Percentiles rank a stretch among this genome's conserved stretches.
Conservation (phyloP, 352 stramenopile genomes). For the Phytophthora macrochlamydospora region DNA sequence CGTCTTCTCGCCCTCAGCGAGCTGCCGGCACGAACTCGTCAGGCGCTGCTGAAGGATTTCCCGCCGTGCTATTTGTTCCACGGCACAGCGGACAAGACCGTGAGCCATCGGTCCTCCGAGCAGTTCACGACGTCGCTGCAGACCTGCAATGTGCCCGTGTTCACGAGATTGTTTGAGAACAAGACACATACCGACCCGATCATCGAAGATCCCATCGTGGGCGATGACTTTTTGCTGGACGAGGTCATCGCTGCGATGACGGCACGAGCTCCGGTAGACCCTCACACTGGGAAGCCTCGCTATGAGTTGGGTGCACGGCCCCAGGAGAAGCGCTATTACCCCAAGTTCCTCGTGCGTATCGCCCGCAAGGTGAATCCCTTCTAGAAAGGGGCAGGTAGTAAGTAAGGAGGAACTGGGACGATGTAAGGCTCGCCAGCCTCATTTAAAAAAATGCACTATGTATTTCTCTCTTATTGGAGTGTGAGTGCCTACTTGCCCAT, state of each 20-base stretch:
- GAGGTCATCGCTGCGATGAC: constrained; percentile 60
- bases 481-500: constrained; percentile 20
- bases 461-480: constrained; percentile 31
- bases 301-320: constrained; percentile 40
- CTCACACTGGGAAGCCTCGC: constrained; percentile 29
- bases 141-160: constrained; percentile 48
- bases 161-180: constrained; percentile 70
- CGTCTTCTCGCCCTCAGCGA: constrained; percentile 49
- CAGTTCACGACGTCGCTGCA: constrained; percentile 57
- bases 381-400: constrained; percentile 17
- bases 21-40: constrained; percentile 29
- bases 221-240: constrained; percentile 66
- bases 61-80: constrained; percentile 68
- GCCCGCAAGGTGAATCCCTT: constrained; percentile 72
- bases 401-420: neutral
- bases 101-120: constrained; percentile 60
- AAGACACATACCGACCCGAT: constrained; percentile 94
- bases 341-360: constrained; percentile 46
- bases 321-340: constrained; percentile 54
- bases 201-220: constrained; percentile 83
- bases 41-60: constrained; percentile 44
- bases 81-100: constrained; percentile 67
- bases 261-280: constrained; percentile 42
- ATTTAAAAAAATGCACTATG: constrained; percentile 22
- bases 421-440: neutral